A percentile compares a stretch with the other conserved stretches of the same genome.
Evolutionary conservation across 345 rosid genomes (phyloP).

Genomic region (Trapa incisa): DNA sequence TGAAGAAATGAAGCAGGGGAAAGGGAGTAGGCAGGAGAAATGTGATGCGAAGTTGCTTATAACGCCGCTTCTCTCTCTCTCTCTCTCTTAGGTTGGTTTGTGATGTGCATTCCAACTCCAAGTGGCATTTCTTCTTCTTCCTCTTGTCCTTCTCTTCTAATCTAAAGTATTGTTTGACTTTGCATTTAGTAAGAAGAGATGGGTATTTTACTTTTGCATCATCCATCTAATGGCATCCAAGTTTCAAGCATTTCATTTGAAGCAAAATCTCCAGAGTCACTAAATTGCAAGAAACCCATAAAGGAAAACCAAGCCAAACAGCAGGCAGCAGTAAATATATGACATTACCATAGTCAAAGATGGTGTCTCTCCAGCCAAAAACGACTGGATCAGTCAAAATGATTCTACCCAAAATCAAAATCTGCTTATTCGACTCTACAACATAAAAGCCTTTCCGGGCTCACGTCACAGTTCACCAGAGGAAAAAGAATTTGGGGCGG

Average conservation of each 20-base stretch:
- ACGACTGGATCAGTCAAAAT: not conserved
- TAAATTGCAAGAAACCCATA: no score
- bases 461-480: not conserved
- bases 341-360: not conserved
- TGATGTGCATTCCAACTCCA: no score
- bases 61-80: no score
- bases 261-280: no score
- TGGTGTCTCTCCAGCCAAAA: not conserved
- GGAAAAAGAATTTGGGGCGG: not conserved
- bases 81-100: not conserved
- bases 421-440: slow-evolving; percentile 4
- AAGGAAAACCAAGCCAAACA: no score
- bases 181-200: no score
- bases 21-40: not conserved
- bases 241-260: no score
- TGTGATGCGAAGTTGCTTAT: slow-evolving; percentile 19
- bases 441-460: not conserved
- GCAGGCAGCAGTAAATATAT: not conserved
- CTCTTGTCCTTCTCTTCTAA: no score
- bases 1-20: slow-evolving; percentile 4
- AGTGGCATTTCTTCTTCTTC: no score
- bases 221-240: no score
- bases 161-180: no score
- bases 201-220: no score
- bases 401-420: slow-evolving; percentile 2